These are phyloP conservation scores for Hortaea werneckii DNA, from an alignment of 2,329 filamentous ascomycete species.

Conservation along the genomic window DNA sequence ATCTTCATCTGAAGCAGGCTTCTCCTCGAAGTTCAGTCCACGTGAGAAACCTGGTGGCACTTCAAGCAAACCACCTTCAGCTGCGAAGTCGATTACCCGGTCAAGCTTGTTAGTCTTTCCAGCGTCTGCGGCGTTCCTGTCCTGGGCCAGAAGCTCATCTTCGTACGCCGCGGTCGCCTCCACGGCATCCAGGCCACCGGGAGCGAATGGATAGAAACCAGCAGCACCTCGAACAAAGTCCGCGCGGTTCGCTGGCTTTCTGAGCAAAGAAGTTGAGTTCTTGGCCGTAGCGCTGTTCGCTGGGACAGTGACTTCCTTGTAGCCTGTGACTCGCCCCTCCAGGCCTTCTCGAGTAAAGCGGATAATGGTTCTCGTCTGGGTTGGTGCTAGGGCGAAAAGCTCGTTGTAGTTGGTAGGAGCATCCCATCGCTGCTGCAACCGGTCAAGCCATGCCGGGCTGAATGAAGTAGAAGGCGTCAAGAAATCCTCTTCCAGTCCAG, in stretches of 20 bases:
- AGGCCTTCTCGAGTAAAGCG: constrained; percentile 85
- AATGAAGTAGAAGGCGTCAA: constrained; percentile 71
- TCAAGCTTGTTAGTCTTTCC: constrained; percentile 50
- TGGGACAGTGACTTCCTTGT: constrained; percentile 86
- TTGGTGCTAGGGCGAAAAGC: constrained; percentile 77
- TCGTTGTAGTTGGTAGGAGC: constrained; percentile 68
- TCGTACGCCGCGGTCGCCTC: constrained; percentile 78
- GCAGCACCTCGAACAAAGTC: constrained; percentile 90
- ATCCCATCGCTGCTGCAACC: constrained; percentile 84
- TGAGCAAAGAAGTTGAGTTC: constrained; percentile 79
- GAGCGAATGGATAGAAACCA: constrained; percentile 89
- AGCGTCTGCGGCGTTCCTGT: constrained; percentile 34
- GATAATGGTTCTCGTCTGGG: constrained; percentile 88
- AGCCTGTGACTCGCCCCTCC: constrained; percentile 85
- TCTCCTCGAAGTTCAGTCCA: constrained; percentile 63
- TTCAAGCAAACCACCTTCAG: constrained; percentile 68
- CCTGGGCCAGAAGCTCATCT: constrained; percentile 53
- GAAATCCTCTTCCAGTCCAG: constrained; percentile 64
- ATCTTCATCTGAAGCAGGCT: constrained; percentile 44
- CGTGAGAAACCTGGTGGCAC: constrained; percentile 71
- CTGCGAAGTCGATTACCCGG: constrained; percentile 71
- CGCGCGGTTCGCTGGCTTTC: constrained; percentile 75
- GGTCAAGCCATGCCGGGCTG: constrained; percentile 76
- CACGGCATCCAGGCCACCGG: constrained; percentile 77
- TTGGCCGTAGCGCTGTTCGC: constrained; percentile 85